These are phyloP conservation scores for Backusella liffmaniae DNA, from an alignment of 192 early-diverging fungal species.

Conservation along the genomic window DNA sequence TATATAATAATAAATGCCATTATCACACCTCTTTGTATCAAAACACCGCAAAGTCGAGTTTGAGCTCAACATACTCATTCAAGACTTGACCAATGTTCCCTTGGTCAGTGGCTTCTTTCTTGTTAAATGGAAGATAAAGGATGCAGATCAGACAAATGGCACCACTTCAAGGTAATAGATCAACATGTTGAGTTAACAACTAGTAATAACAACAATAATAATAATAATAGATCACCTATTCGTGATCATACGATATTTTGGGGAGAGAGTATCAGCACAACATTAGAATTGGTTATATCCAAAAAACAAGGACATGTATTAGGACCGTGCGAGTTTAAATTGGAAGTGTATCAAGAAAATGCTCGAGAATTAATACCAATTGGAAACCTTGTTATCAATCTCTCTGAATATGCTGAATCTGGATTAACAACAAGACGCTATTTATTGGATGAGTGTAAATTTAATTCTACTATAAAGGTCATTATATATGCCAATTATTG, in stretches of 20 bases:
- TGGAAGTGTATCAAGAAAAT: slow-evolving; percentile 61
- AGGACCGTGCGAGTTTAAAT: slow-evolving; percentile 68
- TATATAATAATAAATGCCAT: slow-evolving; percentile 19
- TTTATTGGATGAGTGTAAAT: slow-evolving; percentile 69
- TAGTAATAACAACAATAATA: not conserved
- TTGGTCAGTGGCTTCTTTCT: slow-evolving; percentile 78
- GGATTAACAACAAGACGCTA: slow-evolving; percentile 52
- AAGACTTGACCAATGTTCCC: slow-evolving; percentile 82
- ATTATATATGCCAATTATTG: not conserved
- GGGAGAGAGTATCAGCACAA: slow-evolving; percentile 52
- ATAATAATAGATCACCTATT: slow-evolving; percentile 14
- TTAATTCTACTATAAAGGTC: slow-evolving; percentile 78
- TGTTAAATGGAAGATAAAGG: slow-evolving; percentile 73
- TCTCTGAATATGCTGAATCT: slow-evolving; percentile 72
- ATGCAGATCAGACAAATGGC: slow-evolving; percentile 35
- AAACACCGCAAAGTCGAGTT: slow-evolving; percentile 72
- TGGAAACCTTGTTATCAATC: slow-evolving; percentile 70
- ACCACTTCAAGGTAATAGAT: slow-evolving; percentile 32
- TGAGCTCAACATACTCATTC: slow-evolving; percentile 55
- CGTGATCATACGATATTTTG: slow-evolving; percentile 54
- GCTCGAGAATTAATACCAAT: slow-evolving; percentile 56
- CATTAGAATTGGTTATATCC: slow-evolving; percentile 62
- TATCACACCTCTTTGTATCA: slow-evolving; percentile 67
- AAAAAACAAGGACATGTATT: slow-evolving; percentile 62
- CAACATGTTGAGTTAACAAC: not conserved